phyloP scores from a whole-genome alignment of 306 rosid species.

The Medicago lupulina region DNA sequence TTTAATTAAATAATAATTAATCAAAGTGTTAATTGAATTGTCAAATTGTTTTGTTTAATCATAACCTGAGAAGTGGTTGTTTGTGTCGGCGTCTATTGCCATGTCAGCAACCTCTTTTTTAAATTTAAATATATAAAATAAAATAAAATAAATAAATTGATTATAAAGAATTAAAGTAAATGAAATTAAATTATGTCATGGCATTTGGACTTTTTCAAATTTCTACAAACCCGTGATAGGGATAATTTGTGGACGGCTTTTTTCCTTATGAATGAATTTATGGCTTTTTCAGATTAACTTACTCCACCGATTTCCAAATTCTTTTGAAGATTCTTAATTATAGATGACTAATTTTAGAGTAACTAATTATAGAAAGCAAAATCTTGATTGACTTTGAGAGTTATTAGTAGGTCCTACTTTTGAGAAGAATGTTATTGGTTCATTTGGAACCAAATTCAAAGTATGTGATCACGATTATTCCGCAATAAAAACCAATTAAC shows the following conservation, averaged over 20 bases:
- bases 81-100: slow-evolving; percentile 33
- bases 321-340: not conserved
- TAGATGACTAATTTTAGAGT: not conserved
- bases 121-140: not conserved
- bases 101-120: not conserved
- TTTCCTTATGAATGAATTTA: slow-evolving; percentile 36
- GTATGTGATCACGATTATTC: not conserved
- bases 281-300: slow-evolving; percentile 26
- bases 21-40: not conserved
- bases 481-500: no score
- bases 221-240: slow-evolving; percentile 50
- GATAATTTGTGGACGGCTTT: slow-evolving; percentile 41
- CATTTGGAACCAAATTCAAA: not conserved
- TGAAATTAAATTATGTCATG: slow-evolving; percentile 33
- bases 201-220: slow-evolving; percentile 32
- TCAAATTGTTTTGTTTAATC: slow-evolving; percentile 26
- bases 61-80: slow-evolving; percentile 29
- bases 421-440: not conserved
- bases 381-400: slow-evolving; percentile 1
- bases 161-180: not conserved
- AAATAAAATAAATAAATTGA: not conserved
- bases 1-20: not conserved
- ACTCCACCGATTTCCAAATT: slow-evolving; percentile 36
- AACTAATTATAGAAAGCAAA: not conserved
- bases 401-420: not conserved